These are phyloP conservation scores for Pichia deserticola DNA, from an alignment of 805 yeast species.

Conservation along the genomic window DNA sequence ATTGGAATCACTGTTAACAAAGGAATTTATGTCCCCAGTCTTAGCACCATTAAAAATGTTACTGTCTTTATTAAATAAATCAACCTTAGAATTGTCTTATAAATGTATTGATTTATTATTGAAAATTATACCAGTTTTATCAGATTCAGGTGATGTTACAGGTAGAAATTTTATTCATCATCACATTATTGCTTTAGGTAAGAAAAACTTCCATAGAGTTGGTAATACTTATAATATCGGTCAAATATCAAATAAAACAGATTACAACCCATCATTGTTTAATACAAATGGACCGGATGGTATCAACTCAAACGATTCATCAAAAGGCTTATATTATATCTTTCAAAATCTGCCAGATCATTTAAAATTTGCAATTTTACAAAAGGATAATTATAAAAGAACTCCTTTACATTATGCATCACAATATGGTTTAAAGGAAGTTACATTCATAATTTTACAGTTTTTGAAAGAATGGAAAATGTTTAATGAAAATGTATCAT, in stretches of 20 bases:
- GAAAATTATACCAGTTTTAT: slow-evolving; percentile 41
- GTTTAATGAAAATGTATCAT: slow-evolving; percentile 39
- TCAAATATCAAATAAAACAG: slow-evolving; percentile 7
- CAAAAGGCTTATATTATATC: slow-evolving; percentile 53
- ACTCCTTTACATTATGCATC: slow-evolving; percentile 89
- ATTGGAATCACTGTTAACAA: slow-evolving; percentile 38
- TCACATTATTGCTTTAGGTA: slow-evolving; percentile 70
- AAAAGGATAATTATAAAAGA: slow-evolving; percentile 67
- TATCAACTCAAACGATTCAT: slow-evolving; percentile 47
- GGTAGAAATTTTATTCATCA: slow-evolving; percentile 84
- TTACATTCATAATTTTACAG: slow-evolving; percentile 49
- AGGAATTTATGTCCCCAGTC: slow-evolving; percentile 37
- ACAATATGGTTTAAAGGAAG: slow-evolving; percentile 70
- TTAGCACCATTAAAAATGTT: slow-evolving; percentile 47
- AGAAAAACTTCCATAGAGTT: slow-evolving; percentile 37
- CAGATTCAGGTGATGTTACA: slow-evolving; percentile 66
- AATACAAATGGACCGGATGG: slow-evolving; percentile 60
- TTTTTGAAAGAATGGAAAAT: slow-evolving; percentile 54
- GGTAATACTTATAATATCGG: slow-evolving; percentile 10
- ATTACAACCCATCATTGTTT: slow-evolving; percentile 36
- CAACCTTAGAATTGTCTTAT: slow-evolving; percentile 49
- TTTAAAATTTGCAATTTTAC: slow-evolving; percentile 48
- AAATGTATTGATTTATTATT: slow-evolving; percentile 53
- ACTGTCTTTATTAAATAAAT: slow-evolving; percentile 56
- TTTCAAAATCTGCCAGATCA: slow-evolving; percentile 48